These are phyloP conservation scores for Biscogniauxia marginata DNA, from an alignment of 2,329 filamentous ascomycete species.

Conservation along the genomic window DNA sequence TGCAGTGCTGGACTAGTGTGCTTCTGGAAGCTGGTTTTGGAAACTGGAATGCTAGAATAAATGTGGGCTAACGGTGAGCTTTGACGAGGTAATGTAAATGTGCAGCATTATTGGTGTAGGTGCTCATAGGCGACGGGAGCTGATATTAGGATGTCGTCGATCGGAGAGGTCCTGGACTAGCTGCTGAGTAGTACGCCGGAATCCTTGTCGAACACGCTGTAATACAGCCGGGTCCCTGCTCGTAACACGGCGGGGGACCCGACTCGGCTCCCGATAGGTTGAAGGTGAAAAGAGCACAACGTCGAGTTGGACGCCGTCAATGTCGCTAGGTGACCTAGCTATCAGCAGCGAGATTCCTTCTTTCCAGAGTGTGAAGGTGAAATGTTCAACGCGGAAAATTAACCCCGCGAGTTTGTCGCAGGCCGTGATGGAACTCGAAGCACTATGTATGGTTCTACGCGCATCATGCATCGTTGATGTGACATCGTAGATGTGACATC, in stretches of 20 bases:
- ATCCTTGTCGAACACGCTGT: background rate
- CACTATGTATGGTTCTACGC: background rate
- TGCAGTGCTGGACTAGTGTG: background rate
- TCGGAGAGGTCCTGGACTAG: background rate
- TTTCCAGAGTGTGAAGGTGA: background rate
- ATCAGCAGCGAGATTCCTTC: background rate
- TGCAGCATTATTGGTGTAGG: background rate
- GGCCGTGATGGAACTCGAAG: background rate
- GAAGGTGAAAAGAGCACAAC: background rate
- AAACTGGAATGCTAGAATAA: background rate
- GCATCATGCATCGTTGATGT: background rate
- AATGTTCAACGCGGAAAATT: background rate
- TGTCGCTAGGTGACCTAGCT: background rate
- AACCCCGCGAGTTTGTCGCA: background rate
- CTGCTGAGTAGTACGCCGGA: background rate
- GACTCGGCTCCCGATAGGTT: background rate
- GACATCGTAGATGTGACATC: background rate
- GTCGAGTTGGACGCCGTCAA: background rate
- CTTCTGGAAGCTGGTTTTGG: background rate
- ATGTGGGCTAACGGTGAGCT: too few relatives aligned
- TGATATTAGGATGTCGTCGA: background rate
- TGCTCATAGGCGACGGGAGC: background rate
- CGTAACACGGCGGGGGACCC: background rate
- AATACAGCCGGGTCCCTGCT: background rate
- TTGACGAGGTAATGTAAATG: too few relatives aligned